Conservation (phyloP, 1,139 yeast genomes). For the Protomyces lactucae-debilis region DNA sequence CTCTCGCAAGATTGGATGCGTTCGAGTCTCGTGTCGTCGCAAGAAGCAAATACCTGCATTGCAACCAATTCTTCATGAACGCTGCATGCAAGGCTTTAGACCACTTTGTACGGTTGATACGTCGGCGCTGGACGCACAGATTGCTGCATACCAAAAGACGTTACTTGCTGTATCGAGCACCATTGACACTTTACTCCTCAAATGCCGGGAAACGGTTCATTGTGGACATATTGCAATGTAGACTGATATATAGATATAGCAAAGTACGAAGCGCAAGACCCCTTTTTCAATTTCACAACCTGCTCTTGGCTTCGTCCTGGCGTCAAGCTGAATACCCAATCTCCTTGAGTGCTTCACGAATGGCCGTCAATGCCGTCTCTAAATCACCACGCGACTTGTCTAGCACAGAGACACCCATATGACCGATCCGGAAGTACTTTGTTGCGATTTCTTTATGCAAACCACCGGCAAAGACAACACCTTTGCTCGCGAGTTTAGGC, state of each 20-base stretch:
- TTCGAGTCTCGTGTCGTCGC: background rate
- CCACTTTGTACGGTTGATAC: background rate
- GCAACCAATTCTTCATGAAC: background rate
- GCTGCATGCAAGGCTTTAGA: background rate
- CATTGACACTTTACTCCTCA: background rate
- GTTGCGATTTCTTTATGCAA: slow-evolving; percentile 75
- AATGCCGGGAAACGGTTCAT: background rate
- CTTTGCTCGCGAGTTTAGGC: slow-evolving; percentile 55
- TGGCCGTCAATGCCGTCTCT: slow-evolving; percentile 43
- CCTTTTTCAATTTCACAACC: background rate
- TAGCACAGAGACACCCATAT: slow-evolving; percentile 73
- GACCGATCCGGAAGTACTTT: slow-evolving; percentile 89
- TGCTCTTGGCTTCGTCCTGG: slow-evolving; percentile 16
- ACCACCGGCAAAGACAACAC: slow-evolving; percentile 87
- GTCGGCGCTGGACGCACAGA: background rate
- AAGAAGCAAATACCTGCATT: background rate
- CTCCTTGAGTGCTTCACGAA: slow-evolving; percentile 44
- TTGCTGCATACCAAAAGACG: background rate
- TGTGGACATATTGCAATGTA: background rate
- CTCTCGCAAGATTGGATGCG: background rate
- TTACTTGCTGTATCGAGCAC: background rate
- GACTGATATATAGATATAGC: background rate
- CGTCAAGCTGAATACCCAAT: slow-evolving; percentile 33
- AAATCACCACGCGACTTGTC: slow-evolving; percentile 44
- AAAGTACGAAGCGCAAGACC: background rate